Percentiles rank a stretch among this genome's conserved stretches.
Evolutionary conservation across 345 rosid species (phyloP).

Genomic region (Cardamine resedifolia): DNA sequence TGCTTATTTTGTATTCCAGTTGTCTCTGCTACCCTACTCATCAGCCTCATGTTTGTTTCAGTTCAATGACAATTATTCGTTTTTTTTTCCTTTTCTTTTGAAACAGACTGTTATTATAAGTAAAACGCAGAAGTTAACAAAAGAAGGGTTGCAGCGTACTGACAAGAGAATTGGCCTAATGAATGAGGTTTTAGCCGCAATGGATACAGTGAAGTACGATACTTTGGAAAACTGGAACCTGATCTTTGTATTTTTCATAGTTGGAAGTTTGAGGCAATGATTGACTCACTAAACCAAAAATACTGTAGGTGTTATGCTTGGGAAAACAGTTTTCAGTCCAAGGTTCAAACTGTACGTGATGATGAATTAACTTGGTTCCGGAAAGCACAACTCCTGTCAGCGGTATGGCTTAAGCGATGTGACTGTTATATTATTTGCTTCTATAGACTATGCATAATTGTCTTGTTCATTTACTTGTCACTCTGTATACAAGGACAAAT

Average conservation of each 20-base stretch:
- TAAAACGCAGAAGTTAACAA: conserved; percentile 83
- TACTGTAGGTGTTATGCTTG: conserved; percentile 91
- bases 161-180: conserved; percentile 97
- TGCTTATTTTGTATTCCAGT: conserved; percentile 2
- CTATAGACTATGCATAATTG: conserved; percentile 2
- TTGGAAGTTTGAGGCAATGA: conserved; percentile 27
- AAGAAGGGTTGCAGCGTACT: conserved; percentile 96
- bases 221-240: conserved; percentile 3
- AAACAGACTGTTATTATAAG: conserved; percentile 84
- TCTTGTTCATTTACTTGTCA: conserved; percentile 12
- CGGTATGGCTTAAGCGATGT: conserved; percentile 53
- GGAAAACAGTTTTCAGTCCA: conserved; percentile 91
- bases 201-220: conserved; percentile 97
- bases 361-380: conserved; percentile 98
- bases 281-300: conserved; percentile 30
- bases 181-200: conserved; percentile 98
- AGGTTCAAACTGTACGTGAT: conserved; percentile 76
- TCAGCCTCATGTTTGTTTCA: conserved; percentile 3
- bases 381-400: conserved; percentile 81
- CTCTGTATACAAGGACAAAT: not conserved
- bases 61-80: not conserved
- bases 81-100: not conserved
- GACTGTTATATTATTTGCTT: conserved; percentile 26
- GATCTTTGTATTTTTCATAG: not conserved
- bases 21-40: conserved; percentile 8